Conservation (phyloP, 306 rosid species). For the Oemleria cerasiformis region DNA sequence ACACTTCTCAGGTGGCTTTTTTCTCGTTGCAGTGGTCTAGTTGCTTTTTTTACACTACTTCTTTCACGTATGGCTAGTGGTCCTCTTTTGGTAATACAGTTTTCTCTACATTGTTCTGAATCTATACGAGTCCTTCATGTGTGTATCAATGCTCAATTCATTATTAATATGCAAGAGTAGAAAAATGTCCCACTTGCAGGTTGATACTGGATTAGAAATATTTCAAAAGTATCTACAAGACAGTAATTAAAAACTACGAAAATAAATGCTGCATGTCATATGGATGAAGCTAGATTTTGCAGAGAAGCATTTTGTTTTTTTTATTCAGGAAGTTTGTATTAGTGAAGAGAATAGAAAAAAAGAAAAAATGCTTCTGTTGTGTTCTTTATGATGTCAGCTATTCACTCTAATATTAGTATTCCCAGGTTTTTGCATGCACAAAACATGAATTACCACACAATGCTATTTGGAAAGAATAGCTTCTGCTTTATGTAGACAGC, state of each 20-base stretch:
- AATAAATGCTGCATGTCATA: not conserved
- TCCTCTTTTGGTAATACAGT: not conserved
- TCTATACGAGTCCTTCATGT: not conserved
- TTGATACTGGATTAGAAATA: not conserved
- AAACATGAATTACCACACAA: not conserved
- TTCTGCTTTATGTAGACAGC: not conserved
- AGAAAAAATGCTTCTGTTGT: not conserved
- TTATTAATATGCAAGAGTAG: not conserved
- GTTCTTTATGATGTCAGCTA: not conserved
- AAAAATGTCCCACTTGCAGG: not conserved
- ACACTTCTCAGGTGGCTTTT: not conserved
- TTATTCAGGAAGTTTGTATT: too few species aligned
- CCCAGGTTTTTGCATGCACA: not conserved
- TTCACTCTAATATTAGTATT: not conserved
- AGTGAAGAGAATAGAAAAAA: not conserved
- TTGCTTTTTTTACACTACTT: not conserved
- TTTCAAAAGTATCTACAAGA: not conserved
- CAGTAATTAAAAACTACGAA: not conserved
- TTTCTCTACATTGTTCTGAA: not conserved
- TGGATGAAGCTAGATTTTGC: not conserved
- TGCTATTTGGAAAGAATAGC: not conserved
- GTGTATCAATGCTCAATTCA: not conserved
- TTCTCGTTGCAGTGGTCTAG: not conserved
- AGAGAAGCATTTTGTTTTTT: not conserved
- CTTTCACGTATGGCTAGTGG: not conserved